Evolutionary conservation across 805 yeast species (phyloP), one percentile per base, ranked within the genome.

Genomic region (Saitoella complicata): DNA sequence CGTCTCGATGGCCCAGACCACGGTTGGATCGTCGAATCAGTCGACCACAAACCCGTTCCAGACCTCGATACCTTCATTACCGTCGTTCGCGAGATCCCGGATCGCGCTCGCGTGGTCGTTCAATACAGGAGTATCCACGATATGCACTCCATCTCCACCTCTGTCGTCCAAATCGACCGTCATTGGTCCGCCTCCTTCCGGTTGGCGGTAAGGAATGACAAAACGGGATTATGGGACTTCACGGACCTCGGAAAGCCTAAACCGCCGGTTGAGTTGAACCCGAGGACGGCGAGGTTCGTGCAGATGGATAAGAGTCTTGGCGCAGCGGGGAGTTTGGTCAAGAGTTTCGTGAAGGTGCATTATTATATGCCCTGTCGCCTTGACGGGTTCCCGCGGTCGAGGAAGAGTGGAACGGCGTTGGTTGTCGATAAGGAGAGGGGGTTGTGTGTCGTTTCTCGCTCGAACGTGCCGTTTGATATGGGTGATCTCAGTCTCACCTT

Each of bases 351-450:
- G 40, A 71, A 75, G 51, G 84, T 86, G 5, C 69, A 76, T 33
- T 66, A 80, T 6, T 64, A 70, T 7, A 63, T 77, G 40, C 87
- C 91, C 2, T 66, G 80, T 11, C 75, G 83, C 10, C 62, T 87
- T 45, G 96, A 86, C 57, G 81, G 93, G 2, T 76, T 70, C 59
- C 74, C 85, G 2, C 71, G 74, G 36, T 69, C 75, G 39, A 70
- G 73, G 43, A 70, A 72, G 42, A 70, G 70, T 45, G 78, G 81
- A 10, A 73, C 82, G 51, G 96, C 95, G 45, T 72, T 87, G 31
- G 77, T 87, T 1, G 67, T 87, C 33, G 95, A 87, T 59, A 79
- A 94, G 4, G 73, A 67, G 42, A 72, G 73, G 48, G 96, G 96
- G 1, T 78, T 76, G 49, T 84, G 83, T 4, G 63, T 87, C 43